Percentiles rank a stretch among this genome's conserved stretches.
Evolutionary conservation across 352 stramenopile genomes (phyloP).

Genomic region (Pythium aquatile): DNA sequence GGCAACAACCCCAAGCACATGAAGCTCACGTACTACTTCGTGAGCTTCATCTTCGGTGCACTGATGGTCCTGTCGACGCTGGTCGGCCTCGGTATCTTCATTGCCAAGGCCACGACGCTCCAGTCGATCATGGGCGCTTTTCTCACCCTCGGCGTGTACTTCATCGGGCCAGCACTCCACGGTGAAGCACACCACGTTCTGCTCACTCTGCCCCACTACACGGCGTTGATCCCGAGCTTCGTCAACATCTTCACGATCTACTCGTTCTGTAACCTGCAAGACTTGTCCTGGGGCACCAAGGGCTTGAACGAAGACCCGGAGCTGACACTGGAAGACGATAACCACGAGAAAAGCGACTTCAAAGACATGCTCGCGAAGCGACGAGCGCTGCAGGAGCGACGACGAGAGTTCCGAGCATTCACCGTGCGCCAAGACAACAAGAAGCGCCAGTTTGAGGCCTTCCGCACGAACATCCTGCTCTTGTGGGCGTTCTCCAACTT

Average conservation of each 20-base stretch:
- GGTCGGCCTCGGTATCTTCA: conserved; percentile 74
- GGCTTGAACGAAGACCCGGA: conserved; percentile 58
- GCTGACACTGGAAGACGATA: conserved; percentile 43
- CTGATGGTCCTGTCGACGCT: conserved; percentile 82
- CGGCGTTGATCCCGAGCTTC: conserved; percentile 81
- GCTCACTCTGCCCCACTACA: conserved; percentile 88
- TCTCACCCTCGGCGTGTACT: conserved; percentile 78
- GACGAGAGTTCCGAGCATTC: conserved; percentile 37
- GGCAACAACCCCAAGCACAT: conserved; percentile 89
- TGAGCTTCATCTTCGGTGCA: conserved; percentile 62
- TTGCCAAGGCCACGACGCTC: conserved; percentile 51
- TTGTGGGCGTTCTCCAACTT: conserved; percentile 83
- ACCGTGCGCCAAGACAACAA: conserved; percentile 52
- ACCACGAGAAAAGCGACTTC: conserved; percentile 70
- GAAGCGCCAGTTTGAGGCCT: conserved; percentile 80
- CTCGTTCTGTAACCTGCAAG: conserved; percentile 88
- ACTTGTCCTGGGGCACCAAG: conserved; percentile 87
- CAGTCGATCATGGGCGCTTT: conserved; percentile 62
- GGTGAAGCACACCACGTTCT: conserved; percentile 83
- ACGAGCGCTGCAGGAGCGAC: conserved; percentile 64
- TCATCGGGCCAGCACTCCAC: conserved; percentile 75
- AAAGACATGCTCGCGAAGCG: conserved; percentile 83
- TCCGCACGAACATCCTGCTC: conserved; percentile 81
- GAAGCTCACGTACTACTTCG: conserved; percentile 84
- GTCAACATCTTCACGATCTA: conserved; percentile 91